Percentiles rank a stretch among this genome's conserved stretches.
Evolutionary conservation across 352 stramenopile genomes (phyloP).

Genomic region (Phytopythium oedochilum): DNA sequence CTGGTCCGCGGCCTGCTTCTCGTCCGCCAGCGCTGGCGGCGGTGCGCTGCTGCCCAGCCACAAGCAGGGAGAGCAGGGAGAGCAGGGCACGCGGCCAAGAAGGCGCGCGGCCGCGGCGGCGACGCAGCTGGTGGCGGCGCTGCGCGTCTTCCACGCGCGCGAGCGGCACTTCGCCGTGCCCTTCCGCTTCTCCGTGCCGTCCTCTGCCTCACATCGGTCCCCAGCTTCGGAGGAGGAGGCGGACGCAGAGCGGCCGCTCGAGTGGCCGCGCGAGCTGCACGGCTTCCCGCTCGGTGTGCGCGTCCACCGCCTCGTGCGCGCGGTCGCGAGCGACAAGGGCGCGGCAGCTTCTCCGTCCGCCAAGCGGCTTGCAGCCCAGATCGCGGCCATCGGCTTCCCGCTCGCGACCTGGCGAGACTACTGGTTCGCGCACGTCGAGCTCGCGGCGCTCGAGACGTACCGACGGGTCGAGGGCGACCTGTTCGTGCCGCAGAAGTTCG

Average conservation of each 20-base stretch:
- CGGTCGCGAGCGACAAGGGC: conserved; percentile 9
- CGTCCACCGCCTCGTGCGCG: conserved; percentile 52
- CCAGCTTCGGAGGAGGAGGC: not conserved
- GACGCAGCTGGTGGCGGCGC: conserved; percentile 31
- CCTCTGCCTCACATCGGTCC: conserved; percentile 16
- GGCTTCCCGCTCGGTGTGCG: conserved; percentile 46
- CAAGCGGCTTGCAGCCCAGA: conserved; percentile 24
- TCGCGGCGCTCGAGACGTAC: conserved; percentile 82
- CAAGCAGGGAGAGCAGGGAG: not conserved
- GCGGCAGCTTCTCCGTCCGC: conserved; percentile 16
- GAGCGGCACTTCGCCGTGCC: conserved; percentile 69
- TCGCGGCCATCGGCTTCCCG: conserved; percentile 56
- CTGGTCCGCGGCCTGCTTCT: not conserved
- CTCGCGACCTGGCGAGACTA: conserved; percentile 55
- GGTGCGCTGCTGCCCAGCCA: not conserved
- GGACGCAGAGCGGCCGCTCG: not conserved
- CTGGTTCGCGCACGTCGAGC: conserved; percentile 47
- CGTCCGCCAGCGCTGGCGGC: not conserved
- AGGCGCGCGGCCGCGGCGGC: not conserved
- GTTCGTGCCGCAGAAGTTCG: conserved; percentile 91
- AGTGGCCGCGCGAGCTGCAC: conserved; percentile 48
- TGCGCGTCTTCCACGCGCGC: conserved; percentile 48
- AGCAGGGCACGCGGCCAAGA: not conserved
- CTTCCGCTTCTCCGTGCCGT: conserved; percentile 28
- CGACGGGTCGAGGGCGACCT: conserved; percentile 76